Percentiles rank a stretch among this genome's conserved stretches.
These are phyloP conservation scores for Apiosordaria backusii DNA, from an alignment of 495 filamentous ascomycete genomes.

Conservation along the genomic window DNA sequence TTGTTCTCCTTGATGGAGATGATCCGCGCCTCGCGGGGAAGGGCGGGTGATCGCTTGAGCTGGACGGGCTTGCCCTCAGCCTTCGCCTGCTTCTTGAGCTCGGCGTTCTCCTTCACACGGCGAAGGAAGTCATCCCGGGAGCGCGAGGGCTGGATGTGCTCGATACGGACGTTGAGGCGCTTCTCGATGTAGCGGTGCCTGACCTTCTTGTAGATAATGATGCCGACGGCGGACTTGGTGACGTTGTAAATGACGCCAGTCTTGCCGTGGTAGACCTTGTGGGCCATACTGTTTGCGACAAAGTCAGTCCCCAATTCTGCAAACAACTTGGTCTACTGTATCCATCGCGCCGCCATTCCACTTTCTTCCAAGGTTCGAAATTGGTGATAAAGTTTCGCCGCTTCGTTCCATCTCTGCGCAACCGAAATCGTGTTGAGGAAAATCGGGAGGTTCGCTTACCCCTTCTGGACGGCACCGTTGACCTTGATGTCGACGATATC, in stretches of 20 bases:
- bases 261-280: conserved; percentile 99
- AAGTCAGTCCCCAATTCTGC: conserved; percentile 25
- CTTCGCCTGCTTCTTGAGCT: conserved; percentile 88
- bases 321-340: neutral
- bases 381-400: neutral
- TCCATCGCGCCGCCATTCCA: conserved; percentile 1
- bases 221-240: conserved; percentile 90
- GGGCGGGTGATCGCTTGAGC: conserved; percentile 46
- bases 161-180: conserved; percentile 96
- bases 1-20: conserved; percentile 71
- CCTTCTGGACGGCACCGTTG: conserved; percentile 98
- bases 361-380: neutral
- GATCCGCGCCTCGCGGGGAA: conserved; percentile 73
- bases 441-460: conserved; percentile 37
- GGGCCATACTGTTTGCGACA: conserved; percentile 71
- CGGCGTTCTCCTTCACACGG: conserved; percentile 93
- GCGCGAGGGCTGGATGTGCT: conserved; percentile 92
- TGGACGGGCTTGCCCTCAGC: conserved; percentile 60
- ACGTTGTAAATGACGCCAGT: conserved; percentile 98
- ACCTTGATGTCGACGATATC: conserved; percentile 96
- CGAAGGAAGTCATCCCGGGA: conserved; percentile 93
- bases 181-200: conserved; percentile 99
- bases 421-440: neutral
- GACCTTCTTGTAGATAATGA: conserved; percentile 98
- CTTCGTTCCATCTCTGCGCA: neutral